phyloP scores from a whole-genome alignment of 2,329 filamentous ascomycete genomes.

The Onygenales sp. region DNA sequence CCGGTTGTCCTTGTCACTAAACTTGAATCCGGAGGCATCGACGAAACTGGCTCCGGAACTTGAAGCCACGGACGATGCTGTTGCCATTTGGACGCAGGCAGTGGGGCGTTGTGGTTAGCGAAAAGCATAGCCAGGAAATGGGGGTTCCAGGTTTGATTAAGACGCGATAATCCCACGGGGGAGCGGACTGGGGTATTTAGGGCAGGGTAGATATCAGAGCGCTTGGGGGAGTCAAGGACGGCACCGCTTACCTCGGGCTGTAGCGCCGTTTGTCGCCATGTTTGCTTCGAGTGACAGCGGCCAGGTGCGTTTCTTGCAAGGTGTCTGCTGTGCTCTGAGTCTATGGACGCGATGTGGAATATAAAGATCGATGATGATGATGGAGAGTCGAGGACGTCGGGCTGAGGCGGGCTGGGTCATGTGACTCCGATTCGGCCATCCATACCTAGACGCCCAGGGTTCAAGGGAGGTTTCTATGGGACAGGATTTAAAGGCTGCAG shows the following conservation, averaged over 20 bases:
- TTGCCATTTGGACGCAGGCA: not conserved
- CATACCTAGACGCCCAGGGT: not conserved
- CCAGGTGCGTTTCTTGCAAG: not conserved
- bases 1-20: constrained; percentile 35
- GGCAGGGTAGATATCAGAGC: not conserved
- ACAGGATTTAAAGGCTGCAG: not conserved
- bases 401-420: not conserved
- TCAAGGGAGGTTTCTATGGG: not conserved
- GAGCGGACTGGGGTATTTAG: not conserved
- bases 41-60: constrained; percentile 28
- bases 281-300: not conserved
- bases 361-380: not conserved
- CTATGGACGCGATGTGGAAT: not conserved
- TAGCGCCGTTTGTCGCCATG: constrained; percentile 28
- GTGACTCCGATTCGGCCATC: not conserved
- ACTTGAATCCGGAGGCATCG: constrained; percentile 37
- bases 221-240: not conserved
- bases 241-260: constrained; percentile 22
- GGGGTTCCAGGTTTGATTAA: not conserved
- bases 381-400: not conserved
- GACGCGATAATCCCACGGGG: not conserved
- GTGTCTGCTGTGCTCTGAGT: not conserved
- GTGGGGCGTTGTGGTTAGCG: not conserved
- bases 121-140: not conserved
- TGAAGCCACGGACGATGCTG: constrained; percentile 20